Percentiles rank a stretch among this genome's conserved stretches.
Conservation (phyloP, 805 yeast species). For the Cyberlindnera euphorbiiphila region DNA sequence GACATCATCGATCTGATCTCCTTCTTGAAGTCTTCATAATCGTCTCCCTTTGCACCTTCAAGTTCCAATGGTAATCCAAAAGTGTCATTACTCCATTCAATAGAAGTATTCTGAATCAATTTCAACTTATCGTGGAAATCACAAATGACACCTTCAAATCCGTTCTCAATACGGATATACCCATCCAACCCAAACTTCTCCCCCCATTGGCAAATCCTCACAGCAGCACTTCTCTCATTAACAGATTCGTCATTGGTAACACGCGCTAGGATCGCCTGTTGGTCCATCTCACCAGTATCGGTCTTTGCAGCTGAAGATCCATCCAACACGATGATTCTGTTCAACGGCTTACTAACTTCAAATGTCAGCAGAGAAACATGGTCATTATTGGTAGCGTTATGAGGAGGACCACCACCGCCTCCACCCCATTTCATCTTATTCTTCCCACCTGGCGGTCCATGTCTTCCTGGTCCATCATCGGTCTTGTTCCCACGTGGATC, state of each 20-base stretch:
- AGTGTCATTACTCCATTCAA: slow-evolving; percentile 34
- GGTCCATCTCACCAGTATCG: slow-evolving; percentile 57
- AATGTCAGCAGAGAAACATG: slow-evolving; percentile 40
- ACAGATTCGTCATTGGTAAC: slow-evolving; percentile 28
- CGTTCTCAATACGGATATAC: slow-evolving; percentile 52
- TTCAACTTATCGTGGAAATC: slow-evolving; percentile 47
- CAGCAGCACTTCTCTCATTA: slow-evolving; percentile 45
- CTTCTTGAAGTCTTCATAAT: slow-evolving; percentile 19
- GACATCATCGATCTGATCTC: slow-evolving; percentile 30
- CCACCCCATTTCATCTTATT: not conserved
- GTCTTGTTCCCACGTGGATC: slow-evolving; percentile 12
- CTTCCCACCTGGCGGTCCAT: not conserved
- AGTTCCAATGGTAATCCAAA: slow-evolving; percentile 20
- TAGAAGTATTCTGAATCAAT: slow-evolving; percentile 42
- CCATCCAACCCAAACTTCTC: slow-evolving; percentile 53
- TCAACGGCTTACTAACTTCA: slow-evolving; percentile 42
- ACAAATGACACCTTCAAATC: slow-evolving; percentile 59
- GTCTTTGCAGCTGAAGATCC: slow-evolving; percentile 69
- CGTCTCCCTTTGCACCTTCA: slow-evolving; percentile 6
- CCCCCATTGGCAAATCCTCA: slow-evolving; percentile 50
- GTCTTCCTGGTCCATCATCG: slow-evolving; percentile 1
- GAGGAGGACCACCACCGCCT: slow-evolving; percentile 3
- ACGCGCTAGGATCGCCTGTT: slow-evolving; percentile 42
- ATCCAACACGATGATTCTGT: slow-evolving; percentile 49
- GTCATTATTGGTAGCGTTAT: not conserved